phyloP scores from a whole-genome alignment of 805 yeast species.

The Phaffomyces opuntiae region DNA sequence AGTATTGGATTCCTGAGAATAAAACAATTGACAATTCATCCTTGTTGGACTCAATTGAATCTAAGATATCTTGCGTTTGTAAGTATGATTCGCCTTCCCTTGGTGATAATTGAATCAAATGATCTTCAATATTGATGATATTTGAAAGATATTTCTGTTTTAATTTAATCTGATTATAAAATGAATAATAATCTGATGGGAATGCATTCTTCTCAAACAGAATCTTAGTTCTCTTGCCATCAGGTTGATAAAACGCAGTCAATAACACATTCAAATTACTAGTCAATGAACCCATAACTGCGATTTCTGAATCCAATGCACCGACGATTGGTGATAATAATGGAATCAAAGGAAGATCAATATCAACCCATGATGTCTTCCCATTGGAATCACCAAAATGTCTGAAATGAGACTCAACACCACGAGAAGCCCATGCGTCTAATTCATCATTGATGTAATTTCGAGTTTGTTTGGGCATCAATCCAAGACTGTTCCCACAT shows the following conservation, averaged over 20 bases:
- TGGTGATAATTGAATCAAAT: conserved; percentile 60
- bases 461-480: conserved; percentile 68
- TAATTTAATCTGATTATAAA: conserved; percentile 61
- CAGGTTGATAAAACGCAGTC: conserved; percentile 68
- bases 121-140: conserved; percentile 34
- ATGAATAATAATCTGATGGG: conserved; percentile 88
- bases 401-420: conserved; percentile 78
- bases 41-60: conserved; percentile 45
- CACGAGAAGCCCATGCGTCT: conserved; percentile 75
- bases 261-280: conserved; percentile 72
- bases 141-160: conserved; percentile 40
- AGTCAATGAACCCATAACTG: conserved; percentile 82
- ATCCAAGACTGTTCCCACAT: conserved; percentile 92
- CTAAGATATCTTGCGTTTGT: conserved; percentile 56
- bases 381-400: conserved; percentile 42
- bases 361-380: conserved; percentile 72
- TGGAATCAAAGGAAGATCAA: conserved; percentile 71
- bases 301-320: conserved; percentile 69
- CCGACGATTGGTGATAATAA: conserved; percentile 72
- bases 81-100: conserved; percentile 49
- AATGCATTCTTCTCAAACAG: conserved; percentile 83
- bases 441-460: conserved; percentile 57
- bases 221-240: conserved; percentile 52
- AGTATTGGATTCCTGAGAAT: conserved; percentile 86
- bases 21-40: conserved; percentile 67